These are phyloP conservation scores for Aspergillaceae sp. DNA, from an alignment of 2,329 filamentous ascomycete genomes.

Conservation along the genomic window DNA sequence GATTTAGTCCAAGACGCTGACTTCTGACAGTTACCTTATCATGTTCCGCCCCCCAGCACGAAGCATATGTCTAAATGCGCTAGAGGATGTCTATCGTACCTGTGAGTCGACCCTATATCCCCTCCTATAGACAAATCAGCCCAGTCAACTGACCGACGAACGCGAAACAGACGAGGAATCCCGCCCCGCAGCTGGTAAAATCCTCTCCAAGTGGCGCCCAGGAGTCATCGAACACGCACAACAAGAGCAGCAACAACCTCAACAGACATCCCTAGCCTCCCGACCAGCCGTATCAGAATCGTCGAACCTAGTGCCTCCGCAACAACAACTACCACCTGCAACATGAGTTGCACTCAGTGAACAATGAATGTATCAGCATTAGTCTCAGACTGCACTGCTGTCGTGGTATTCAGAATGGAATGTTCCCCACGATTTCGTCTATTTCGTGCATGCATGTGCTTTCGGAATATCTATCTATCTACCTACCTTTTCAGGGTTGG, in stretches of 20 bases:
- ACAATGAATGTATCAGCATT: too few species aligned
- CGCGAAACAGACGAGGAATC: slow-evolving; percentile 35
- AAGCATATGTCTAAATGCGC: slow-evolving; percentile 48
- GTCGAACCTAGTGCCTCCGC: neutral
- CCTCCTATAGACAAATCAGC: neutral
- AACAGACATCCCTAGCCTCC: neutral
- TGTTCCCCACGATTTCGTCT: too few species aligned
- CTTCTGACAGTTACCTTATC: slow-evolving; percentile 41
- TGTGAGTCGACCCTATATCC: slow-evolving; percentile 29
- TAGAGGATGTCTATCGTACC: slow-evolving; percentile 51
- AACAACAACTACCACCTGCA: neutral
- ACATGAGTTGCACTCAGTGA: neutral
- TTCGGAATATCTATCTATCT: too few species aligned
- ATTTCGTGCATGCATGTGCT: too few species aligned
- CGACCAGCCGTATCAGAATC: neutral
- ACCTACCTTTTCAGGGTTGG: too few species aligned
- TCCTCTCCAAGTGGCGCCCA: slow-evolving; percentile 50
- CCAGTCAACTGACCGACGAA: neutral
- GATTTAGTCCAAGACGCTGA: slow-evolving; percentile 9
- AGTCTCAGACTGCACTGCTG: too few species aligned
- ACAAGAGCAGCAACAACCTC: slow-evolving; percentile 7
- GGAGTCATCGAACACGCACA: slow-evolving; percentile 15
- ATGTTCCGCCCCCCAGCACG: slow-evolving; percentile 53
- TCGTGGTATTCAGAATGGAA: too few species aligned
- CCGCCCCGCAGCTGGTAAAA: slow-evolving; percentile 42